phyloP scores from a whole-genome alignment of 2,329 filamentous ascomycete genomes.

The Clonostachys sp. region DNA sequence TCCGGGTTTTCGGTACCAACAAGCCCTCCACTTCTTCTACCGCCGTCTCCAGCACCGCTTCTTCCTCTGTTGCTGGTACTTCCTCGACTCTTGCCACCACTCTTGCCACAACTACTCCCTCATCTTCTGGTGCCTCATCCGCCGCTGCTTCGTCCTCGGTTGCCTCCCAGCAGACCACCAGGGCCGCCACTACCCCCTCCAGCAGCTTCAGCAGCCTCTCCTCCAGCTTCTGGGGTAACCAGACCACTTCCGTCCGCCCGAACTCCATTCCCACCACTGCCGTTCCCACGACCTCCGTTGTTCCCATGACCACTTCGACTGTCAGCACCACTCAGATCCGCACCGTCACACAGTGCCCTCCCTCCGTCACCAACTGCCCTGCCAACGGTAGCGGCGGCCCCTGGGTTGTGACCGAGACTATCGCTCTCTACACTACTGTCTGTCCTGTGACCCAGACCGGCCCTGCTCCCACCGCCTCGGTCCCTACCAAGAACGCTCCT shows the following conservation, averaged over 20 bases:
- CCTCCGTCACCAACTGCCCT: slow-evolving; percentile 5
- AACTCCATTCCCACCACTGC: slow-evolving; percentile 17
- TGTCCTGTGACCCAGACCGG: background rate
- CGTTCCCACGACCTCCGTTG: background rate
- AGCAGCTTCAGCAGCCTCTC: background rate
- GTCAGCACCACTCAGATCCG: slow-evolving; percentile 8
- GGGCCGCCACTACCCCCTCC: background rate
- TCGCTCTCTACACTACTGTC: background rate
- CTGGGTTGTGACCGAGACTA: slow-evolving; percentile 7
- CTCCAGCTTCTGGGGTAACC: slow-evolving; percentile 24
- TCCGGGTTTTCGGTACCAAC: slow-evolving; percentile 9
- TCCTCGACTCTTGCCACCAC: too few species aligned
- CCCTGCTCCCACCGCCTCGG: too few species aligned
- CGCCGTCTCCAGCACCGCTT: too few species aligned
- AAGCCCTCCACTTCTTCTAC: too few species aligned
- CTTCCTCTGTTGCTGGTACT: too few species aligned
- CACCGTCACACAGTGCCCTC: slow-evolving; percentile 15
- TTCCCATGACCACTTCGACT: background rate
- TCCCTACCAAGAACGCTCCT: too few species aligned
- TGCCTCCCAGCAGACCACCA: background rate
- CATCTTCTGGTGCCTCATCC: too few species aligned
- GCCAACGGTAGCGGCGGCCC: background rate
- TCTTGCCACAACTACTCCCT: too few species aligned
- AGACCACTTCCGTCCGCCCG: slow-evolving; percentile 38
- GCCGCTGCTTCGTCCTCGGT: too few species aligned